phyloP scores from a whole-genome alignment of 1,284 basidiomycete species.

The Cryptococcus maquisensis region DNA sequence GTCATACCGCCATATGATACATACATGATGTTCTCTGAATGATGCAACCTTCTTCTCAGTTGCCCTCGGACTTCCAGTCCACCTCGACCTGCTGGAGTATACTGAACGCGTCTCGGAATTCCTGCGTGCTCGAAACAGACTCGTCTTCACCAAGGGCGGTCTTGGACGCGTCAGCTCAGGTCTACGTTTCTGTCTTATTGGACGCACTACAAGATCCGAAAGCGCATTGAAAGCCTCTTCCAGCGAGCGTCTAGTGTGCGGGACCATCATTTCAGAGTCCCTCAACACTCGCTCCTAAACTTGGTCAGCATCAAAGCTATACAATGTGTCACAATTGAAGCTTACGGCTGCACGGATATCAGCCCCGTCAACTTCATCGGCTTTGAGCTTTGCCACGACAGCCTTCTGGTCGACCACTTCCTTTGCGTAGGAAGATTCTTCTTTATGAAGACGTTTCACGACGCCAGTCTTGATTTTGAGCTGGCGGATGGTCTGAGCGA shows the following conservation, averaged over 20 bases:
- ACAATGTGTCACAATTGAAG: constrained; percentile 11
- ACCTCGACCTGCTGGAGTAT: constrained; percentile 25
- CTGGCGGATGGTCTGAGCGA: constrained; percentile 50
- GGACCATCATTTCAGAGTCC: constrained; percentile 76
- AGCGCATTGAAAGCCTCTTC: constrained; percentile 62
- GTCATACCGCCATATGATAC: too few species aligned
- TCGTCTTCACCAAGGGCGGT: constrained; percentile 21
- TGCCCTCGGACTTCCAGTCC: constrained; percentile 18
- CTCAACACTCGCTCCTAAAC: constrained; percentile 65
- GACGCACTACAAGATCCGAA: constrained; percentile 64
- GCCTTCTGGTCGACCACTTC: constrained; percentile 62
- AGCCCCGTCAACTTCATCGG: constrained; percentile 67
- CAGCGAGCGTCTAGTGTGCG: constrained; percentile 60
- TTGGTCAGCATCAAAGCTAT: background rate
- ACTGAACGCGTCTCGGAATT: constrained; percentile 25
- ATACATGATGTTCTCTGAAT: too few species aligned
- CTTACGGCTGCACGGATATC: constrained; percentile 75
- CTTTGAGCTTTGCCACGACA: constrained; percentile 62
- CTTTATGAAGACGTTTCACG: constrained; percentile 68
- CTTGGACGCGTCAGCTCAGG: background rate
- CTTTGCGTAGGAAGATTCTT: constrained; percentile 63
- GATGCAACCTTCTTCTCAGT: background rate
- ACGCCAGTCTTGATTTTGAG: constrained; percentile 75
- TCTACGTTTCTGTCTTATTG: background rate
- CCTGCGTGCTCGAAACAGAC: constrained; percentile 16